Evolutionary conservation across 2,329 filamentous ascomycete genomes (phyloP).

Genomic region (Pseudocercospora fijiensis): DNA sequence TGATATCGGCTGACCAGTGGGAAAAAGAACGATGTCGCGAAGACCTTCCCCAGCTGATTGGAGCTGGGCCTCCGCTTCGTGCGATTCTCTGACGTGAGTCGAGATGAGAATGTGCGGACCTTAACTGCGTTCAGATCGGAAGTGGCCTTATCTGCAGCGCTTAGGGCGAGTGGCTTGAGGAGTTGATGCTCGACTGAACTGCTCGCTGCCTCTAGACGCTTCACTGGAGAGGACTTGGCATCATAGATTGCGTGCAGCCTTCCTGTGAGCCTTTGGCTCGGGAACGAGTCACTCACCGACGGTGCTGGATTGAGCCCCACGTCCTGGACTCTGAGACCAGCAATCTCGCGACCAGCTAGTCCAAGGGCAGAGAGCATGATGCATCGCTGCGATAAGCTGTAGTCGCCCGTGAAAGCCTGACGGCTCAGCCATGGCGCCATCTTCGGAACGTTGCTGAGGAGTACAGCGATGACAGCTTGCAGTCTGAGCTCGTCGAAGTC

Average conservation of each 20-base stretch:
- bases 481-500: slow-evolving; percentile 73
- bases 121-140: slow-evolving; percentile 79
- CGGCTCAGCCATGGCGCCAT: slow-evolving; percentile 84
- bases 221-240: slow-evolving; percentile 32
- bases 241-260: slow-evolving; percentile 71
- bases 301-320: slow-evolving; percentile 42
- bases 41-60: slow-evolving; percentile 75
- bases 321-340: slow-evolving; percentile 65
- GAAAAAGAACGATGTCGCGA: slow-evolving; percentile 78
- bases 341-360: slow-evolving; percentile 77
- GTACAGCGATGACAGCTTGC: slow-evolving; percentile 77
- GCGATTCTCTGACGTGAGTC: slow-evolving; percentile 60
- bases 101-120: slow-evolving; percentile 81
- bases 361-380: slow-evolving; percentile 80
- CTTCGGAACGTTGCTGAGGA: slow-evolving; percentile 70
- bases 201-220: slow-evolving; percentile 67
- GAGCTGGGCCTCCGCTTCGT: slow-evolving; percentile 60
- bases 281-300: slow-evolving; percentile 54
- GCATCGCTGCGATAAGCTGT: slow-evolving; percentile 80
- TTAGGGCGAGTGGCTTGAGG: slow-evolving; percentile 76
- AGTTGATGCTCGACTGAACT: slow-evolving; percentile 68
- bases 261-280: slow-evolving; percentile 74
- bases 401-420: slow-evolving; percentile 88
- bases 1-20: slow-evolving; percentile 72
- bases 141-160: slow-evolving; percentile 74